Evolutionary conservation across 441 rosid genomes (phyloP), one percentile per base, ranked within the genome.

Genomic region (Syzygium syzygioides): DNA sequence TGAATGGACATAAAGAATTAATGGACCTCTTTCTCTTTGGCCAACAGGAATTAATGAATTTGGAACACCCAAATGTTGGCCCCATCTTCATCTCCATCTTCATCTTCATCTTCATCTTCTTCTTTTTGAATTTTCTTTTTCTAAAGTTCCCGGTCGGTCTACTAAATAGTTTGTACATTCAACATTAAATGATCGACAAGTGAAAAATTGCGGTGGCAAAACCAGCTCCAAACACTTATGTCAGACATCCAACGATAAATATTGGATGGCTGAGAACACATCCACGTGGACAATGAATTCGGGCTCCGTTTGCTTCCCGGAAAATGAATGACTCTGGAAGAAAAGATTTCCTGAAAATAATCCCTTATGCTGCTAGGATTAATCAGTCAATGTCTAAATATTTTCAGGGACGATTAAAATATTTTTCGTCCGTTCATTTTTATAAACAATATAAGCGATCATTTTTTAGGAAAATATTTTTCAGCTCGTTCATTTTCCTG

Each of bases 241-340:
- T 34, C 8, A 19, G 26, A 19, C 79, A 5, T 68, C 26, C 7
- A 0, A 18, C 7, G 3, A 19, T 12, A 13, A 71, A 37, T 7
- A 9, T 45, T 45, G 48, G 7, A 45, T 37, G 52, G 52, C 20
- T 76, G 41, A 41, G n/a, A 76, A 76, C 13, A 17, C 26, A 19
- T 19, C 3, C 12, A 6, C 0, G 6, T 0, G 17, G 28, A 0
- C 1, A 0, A 76, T 41, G 9, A 12, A 6, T 10, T 41, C 5
- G 10, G 48, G 13, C 0, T 10, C 3, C 0, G 0, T 12, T 23
- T 41, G 18, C 14, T 37, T 37, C 9, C 0, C 1, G 5, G 0
- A 37, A 66, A 37, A 37, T 12, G 4, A 20, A 9, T 34, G 26
- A 45, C 7, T 45, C 8, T 0, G 48, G 1, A 7, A 45, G 1